Evolutionary conservation across 148 eudicot species (phyloP), one percentile per base, ranked within the genome.

Genomic region (Chenopodium formosanum): DNA sequence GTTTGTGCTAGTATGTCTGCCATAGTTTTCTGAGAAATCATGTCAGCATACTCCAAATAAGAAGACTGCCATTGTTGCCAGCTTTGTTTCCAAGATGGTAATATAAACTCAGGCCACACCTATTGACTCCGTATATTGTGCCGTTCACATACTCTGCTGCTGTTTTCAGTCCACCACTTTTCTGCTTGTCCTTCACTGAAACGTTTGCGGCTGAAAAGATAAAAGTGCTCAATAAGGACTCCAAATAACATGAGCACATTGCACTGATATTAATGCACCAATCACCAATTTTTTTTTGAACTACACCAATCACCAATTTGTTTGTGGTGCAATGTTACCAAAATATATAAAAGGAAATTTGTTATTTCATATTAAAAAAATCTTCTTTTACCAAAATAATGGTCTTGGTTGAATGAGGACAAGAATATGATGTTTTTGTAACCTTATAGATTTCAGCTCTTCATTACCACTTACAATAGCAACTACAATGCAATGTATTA

Each of bases 151-250:
- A 94, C 92, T 81, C 82, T 87, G 68, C 72, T 66, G 76, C 89
- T 90, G 74, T 96, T 87, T 75, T 94, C 98, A 73, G 93, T 84
- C 99, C 99, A 96, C 99, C 99, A 94, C 77, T 88, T 91, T 88
- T 94, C 97, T 78, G 99, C 99, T 86, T 96, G 92, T 76, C 87
- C 90, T 80, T 94, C 98, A 1, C 90, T 90, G 86, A 94, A 96
- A 14, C 87, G 90, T 84, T 90, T 96, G 79, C 99, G 92, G 83
- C 99, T 96, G 94, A 75, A 60, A 80, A 79, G 19, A 77, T 11
- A 67, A 40, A 53, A 37, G 12, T 78, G 70, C 14, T 3, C 25
- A 58, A 68, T 69, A 40, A 40, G 44, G 44, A 37, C 6, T 37
- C 44, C 44, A 37, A 37, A 37, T 37, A 37, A 37, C 44, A 37